Evolutionary conservation across 352 stramenopile genomes (phyloP), one percentile per base, ranked within the genome.

Genomic region (Phytopythium helicoides): DNA sequence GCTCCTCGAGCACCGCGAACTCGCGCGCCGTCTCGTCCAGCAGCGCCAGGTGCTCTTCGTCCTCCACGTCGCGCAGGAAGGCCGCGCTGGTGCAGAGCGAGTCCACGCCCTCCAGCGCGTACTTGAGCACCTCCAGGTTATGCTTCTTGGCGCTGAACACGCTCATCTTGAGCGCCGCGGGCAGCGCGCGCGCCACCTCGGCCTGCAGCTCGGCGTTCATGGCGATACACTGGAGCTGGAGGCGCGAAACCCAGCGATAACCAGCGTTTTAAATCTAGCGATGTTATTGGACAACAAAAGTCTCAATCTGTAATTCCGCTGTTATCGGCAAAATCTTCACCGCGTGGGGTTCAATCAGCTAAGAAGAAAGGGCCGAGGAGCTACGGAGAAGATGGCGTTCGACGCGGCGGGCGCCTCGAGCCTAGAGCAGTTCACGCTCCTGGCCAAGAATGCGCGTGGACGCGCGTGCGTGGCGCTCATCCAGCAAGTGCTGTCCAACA

Each of bases 381-480:
- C n/a, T n/a, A n/a, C n/a, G n/a, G n/a, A n/a, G n/a, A n/a, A 25
- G 39, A 93, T 87, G 79, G 66, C 73, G 60, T 85, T 91, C 48
- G 81, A 94, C 56, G 71, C 76, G 16, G 67, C 75, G 22, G 68
- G 78, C 18, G 79, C 76, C 21, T 72, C 78, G 45, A 89, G 65
- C 60, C 72, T 97, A 26, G 91, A 97, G 81, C 90, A 97, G 69
- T 97, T 97, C 67, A 96, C 81, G 62, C 75, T 97, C 52, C 72
- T 97, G 47, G 91, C 90, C 14, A 96, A 97, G 72, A 93, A 93
- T 21, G 81, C 86, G 38, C 87, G 91, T 34, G 89, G 87, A 6
- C 70, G 86, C 6, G 91, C 90, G n/a, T 97, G 91, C 41, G 86
- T 95, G 47, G 90, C 86, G 38, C 73, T 97, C 37, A 94, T 97